These are phyloP conservation scores for Chloranthus sessilifolius DNA, from an alignment of 164 flowering plant genomes.

Conservation along the genomic window DNA sequence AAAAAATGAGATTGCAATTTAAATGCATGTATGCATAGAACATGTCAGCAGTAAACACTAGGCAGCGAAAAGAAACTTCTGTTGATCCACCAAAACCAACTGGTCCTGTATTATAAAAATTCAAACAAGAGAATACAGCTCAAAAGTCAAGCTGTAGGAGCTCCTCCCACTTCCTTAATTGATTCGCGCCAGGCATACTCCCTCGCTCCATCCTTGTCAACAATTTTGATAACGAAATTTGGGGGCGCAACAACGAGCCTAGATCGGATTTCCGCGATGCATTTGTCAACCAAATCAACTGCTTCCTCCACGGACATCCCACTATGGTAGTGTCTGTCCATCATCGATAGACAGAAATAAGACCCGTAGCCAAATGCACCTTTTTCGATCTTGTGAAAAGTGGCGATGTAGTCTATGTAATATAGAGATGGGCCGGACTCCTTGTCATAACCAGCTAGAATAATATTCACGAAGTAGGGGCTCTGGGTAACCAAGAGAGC, in stretches of 20 bases:
- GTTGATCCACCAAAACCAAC: too few species aligned
- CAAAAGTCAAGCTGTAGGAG: slow-evolving; percentile 28
- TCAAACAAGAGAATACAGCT: too few species aligned
- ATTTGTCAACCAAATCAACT: slow-evolving; percentile 78
- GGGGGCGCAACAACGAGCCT: slow-evolving; percentile 96
- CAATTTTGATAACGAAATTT: slow-evolving; percentile 91
- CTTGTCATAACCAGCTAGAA: slow-evolving; percentile 91
- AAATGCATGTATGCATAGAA: too few species aligned
- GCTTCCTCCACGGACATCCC: slow-evolving; percentile 90
- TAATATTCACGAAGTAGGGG: slow-evolving; percentile 82
- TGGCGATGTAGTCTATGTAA: slow-evolving; percentile 91
- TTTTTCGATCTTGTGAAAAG: slow-evolving; percentile 94
- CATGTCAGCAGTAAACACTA: too few species aligned
- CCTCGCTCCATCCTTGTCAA: slow-evolving; percentile 92
- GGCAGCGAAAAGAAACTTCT: too few species aligned
- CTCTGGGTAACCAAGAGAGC: slow-evolving; percentile 68
- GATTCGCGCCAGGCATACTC: slow-evolving; percentile 88
- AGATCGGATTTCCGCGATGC: slow-evolving; percentile 79
- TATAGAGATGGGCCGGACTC: slow-evolving; percentile 84
- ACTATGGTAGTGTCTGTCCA: slow-evolving; percentile 89
- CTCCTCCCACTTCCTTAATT: slow-evolving; percentile 35
- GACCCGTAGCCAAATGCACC: slow-evolving; percentile 97
- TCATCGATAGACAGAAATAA: slow-evolving; percentile 81
- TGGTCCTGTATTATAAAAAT: too few species aligned
- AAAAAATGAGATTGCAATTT: too few species aligned